Evolutionary conservation across 2,329 filamentous ascomycete species (phyloP).

Genomic region (Ceratocystiopsis sp.): DNA sequence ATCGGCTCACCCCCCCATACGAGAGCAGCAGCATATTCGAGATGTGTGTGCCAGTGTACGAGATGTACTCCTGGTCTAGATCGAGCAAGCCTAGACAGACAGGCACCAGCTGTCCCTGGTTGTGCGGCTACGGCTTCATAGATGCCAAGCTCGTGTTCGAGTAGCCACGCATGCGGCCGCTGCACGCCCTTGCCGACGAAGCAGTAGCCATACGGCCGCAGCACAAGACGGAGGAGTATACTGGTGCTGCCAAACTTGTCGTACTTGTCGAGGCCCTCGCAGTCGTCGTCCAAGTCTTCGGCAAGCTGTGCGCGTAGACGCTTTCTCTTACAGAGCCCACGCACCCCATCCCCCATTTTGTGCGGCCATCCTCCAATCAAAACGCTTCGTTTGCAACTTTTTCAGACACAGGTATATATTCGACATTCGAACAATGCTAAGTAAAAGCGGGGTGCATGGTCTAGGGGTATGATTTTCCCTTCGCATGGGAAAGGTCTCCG

Average conservation of each 20-base stretch:
- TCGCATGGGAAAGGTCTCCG: too few species aligned
- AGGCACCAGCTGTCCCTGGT: conserved; percentile 2
- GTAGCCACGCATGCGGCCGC: neutral
- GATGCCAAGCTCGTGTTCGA: neutral
- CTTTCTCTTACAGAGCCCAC: too few species aligned
- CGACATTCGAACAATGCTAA: too few species aligned
- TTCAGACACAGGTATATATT: too few species aligned
- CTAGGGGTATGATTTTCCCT: too few species aligned
- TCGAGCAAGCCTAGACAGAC: conserved; percentile 1
- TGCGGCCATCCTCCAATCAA: too few species aligned
- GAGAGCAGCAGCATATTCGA: conserved; percentile 4
- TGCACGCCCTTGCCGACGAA: conserved; percentile 3
- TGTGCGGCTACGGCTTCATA: neutral
- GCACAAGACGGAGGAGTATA: conserved; percentile 1
- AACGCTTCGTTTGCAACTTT: too few species aligned
- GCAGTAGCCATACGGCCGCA: conserved; percentile 2
- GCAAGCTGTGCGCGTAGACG: conserved; percentile 1
- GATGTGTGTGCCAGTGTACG: neutral
- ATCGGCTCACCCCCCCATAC: conserved; percentile 1
- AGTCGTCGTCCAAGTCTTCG: neutral
- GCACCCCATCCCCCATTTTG: too few species aligned
- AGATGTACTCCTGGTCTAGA: neutral
- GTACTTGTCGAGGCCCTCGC: conserved; percentile 2
- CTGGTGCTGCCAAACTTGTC: conserved; percentile 1
- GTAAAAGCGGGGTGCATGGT: too few species aligned